Percentiles rank a stretch among this genome's conserved stretches.
Conservation (phyloP, 2,329 filamentous ascomycete genomes). For the Aspergillus sp. region DNA sequence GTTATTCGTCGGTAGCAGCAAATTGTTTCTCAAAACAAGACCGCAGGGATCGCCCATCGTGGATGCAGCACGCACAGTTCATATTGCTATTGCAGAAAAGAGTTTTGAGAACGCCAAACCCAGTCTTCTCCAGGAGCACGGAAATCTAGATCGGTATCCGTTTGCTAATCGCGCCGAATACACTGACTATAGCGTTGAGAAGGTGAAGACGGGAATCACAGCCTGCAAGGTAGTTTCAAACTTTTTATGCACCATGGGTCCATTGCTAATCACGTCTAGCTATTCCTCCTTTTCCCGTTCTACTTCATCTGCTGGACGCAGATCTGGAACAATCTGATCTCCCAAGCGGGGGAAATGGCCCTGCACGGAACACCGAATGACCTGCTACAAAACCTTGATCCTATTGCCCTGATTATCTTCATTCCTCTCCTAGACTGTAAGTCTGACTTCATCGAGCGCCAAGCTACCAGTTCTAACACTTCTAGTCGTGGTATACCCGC, state of each 20-base stretch:
- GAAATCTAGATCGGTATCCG: slow-evolving; percentile 16
- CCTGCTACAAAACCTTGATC: slow-evolving; percentile 67
- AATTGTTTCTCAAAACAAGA: slow-evolving; percentile 27
- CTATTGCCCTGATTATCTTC: slow-evolving; percentile 66
- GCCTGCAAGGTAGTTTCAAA: slow-evolving; percentile 54
- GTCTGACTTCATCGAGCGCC: background rate
- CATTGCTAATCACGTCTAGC: slow-evolving; percentile 8
- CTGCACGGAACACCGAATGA: slow-evolving; percentile 68
- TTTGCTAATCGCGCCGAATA: slow-evolving; percentile 21
- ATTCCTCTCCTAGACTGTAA: slow-evolving; percentile 63
- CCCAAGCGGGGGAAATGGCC: slow-evolving; percentile 46
- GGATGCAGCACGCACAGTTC: slow-evolving; percentile 39
- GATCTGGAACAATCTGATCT: slow-evolving; percentile 37
- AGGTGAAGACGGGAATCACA: slow-evolving; percentile 56
- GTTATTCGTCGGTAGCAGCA: slow-evolving; percentile 38
- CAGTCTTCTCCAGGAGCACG: slow-evolving; percentile 12
- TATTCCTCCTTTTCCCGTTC: slow-evolving; percentile 63
- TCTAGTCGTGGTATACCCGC: slow-evolving; percentile 49
- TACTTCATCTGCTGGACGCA: slow-evolving; percentile 43
- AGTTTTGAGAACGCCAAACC: slow-evolving; percentile 16
- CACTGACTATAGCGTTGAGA: slow-evolving; percentile 60
- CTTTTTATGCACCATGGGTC: background rate
- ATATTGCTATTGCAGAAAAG: slow-evolving; percentile 19
- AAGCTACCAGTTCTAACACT: background rate
- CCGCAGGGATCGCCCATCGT: slow-evolving; percentile 58